Percentiles rank a stretch among this genome's conserved stretches.
These are phyloP conservation scores for Trichoderma sp. DNA, from an alignment of 2,329 filamentous ascomycete species.

Conservation along the genomic window DNA sequence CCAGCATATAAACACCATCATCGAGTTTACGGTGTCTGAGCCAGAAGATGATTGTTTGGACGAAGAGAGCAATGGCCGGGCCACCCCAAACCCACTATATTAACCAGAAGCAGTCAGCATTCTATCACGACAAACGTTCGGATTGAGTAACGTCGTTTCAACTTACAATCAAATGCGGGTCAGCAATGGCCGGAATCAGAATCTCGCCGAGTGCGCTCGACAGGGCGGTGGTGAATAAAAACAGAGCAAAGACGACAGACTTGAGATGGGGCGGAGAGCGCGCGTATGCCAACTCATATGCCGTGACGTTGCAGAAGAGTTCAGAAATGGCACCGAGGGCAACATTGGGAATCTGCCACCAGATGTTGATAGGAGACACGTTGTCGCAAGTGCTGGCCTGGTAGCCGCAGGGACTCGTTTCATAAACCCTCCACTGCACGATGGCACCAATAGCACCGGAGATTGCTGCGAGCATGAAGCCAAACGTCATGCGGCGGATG, in stretches of 20 bases:
- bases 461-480: constrained; percentile 26
- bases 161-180: constrained; percentile 30
- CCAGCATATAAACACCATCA: constrained; percentile 31
- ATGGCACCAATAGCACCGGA: constrained; percentile 26
- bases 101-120: constrained; percentile 15
- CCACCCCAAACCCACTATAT: constrained; percentile 37
- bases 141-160: neutral
- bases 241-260: constrained; percentile 27
- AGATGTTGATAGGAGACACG: constrained; percentile 29
- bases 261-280: constrained; percentile 28
- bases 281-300: constrained; percentile 28
- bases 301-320: constrained; percentile 25
- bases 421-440: constrained; percentile 27
- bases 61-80: constrained; percentile 34
- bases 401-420: constrained; percentile 28
- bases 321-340: constrained; percentile 29
- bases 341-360: constrained; percentile 28
- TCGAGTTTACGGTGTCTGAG: constrained; percentile 35
- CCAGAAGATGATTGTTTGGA: constrained; percentile 36
- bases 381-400: constrained; percentile 26
- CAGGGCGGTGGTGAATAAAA: constrained; percentile 27
- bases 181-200: constrained; percentile 22
- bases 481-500: constrained; percentile 27
- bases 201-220: constrained; percentile 28
- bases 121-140: neutral